Base-by-base conservation (phyloP, 2,329 filamentous ascomycete species). In the Xylaria sp. region DNA sequence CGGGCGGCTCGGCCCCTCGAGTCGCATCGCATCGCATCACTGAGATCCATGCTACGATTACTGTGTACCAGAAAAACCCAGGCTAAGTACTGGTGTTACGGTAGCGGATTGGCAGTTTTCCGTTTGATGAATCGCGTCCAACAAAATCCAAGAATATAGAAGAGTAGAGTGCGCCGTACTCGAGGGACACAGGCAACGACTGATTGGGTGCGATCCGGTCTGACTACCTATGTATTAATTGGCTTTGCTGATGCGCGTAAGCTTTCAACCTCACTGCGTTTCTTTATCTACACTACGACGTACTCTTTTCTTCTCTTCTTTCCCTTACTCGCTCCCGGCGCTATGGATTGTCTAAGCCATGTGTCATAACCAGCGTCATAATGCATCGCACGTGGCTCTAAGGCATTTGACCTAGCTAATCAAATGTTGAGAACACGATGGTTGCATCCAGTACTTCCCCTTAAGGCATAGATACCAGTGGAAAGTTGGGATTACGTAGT, bases 1-100 rank as follows among this genome's bases (percentile, higher is more conserved):
- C 62, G 37, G 41, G 63, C 63, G 67, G 67, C 59, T 56, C 63
- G 67, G 46, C 54, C 37, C 67, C 63, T 66, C 59, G 48, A 59
- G 52, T 63, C 54, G 52, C 25, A 63, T 59, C 48, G 63, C 25
- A 63, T 59, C 48, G 63, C 25, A 60, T 55, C 48, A 52, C n/a
- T 57, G 9, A 25, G 34, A 39, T 20, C 28, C 15, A 20, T 56
- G 52, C 37, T 41, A 37, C 56, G 13, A 44, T 32, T 32, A 52
- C 50, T 32, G 8, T 28, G 52, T 37, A 52, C 50, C 20, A 39
- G 9, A 8, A 37, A 37, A 20, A 39, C 12, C 23, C 50, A n/a
- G 46, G 6, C 48, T 28, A 51, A 8, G 8, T 37, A 37, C 34
- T 9, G 6, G 25, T 15, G 37, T 10, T 37, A 34, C 32, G 23